phyloP scores from a whole-genome alignment of 495 filamentous ascomycete species.

The Schizothecium vesticola region DNA sequence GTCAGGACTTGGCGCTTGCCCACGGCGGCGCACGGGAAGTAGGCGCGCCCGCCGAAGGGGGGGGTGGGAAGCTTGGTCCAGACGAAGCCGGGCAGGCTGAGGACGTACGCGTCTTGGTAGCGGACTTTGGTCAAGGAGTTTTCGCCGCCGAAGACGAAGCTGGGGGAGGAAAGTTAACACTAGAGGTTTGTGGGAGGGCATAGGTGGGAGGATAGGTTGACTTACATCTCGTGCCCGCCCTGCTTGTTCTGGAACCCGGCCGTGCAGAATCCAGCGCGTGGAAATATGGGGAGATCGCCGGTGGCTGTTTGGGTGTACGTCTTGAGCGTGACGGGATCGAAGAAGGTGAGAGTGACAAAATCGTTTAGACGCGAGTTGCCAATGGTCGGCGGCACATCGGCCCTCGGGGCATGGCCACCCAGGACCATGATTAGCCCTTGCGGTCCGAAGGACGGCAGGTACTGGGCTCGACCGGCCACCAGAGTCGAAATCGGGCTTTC shows the following conservation, averaged over 20 bases:
- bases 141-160: conserved; percentile 34
- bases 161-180: conserved; percentile 9
- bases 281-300: conserved; percentile 19
- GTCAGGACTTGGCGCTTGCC: conserved; percentile 38
- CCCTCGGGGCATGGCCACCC: conserved; percentile 25
- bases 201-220: background rate
- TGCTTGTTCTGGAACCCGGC: conserved; percentile 27
- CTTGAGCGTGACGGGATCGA: conserved; percentile 32
- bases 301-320: conserved; percentile 31
- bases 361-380: background rate
- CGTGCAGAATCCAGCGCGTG: conserved; percentile 22
- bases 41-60: conserved; percentile 20
- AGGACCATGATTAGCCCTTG: conserved; percentile 32
- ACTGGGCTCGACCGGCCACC: conserved; percentile 21
- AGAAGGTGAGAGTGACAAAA: conserved; percentile 28
- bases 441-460: conserved; percentile 22
- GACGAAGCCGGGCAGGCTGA: conserved; percentile 42
- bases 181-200: background rate
- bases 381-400: conserved; percentile 2
- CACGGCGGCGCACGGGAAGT: conserved; percentile 27
- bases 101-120: conserved; percentile 33
- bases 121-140: conserved; percentile 9
- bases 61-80: conserved; percentile 29
- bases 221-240: conserved; percentile 33
- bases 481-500: conserved; percentile 14